Conservation (phyloP, 2,329 filamentous ascomycete genomes). For the Exophiala bonariae region DNA sequence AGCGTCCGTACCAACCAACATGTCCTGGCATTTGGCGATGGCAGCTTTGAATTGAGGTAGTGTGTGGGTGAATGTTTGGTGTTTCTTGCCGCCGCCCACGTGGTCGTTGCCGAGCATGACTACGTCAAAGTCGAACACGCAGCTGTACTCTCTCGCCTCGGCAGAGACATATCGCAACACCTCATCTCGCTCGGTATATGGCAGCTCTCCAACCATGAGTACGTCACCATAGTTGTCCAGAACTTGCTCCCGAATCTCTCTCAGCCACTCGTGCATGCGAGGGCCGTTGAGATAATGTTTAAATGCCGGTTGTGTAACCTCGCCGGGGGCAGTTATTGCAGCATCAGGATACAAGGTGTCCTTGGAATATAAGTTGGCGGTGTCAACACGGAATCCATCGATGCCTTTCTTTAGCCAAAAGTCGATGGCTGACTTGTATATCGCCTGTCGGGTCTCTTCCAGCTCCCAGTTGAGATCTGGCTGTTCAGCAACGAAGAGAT, state of each 20-base stretch:
- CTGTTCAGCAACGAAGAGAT: constrained; percentile 70
- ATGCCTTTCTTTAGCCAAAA: constrained; percentile 75
- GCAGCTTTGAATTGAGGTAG: constrained; percentile 55
- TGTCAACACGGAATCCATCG: constrained; percentile 67
- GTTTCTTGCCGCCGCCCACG: constrained; percentile 23
- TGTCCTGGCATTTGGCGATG: constrained; percentile 59
- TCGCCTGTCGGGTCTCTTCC: constrained; percentile 59
- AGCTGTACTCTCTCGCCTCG: constrained; percentile 57
- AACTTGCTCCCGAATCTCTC: constrained; percentile 53
- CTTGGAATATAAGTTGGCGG: constrained; percentile 29
- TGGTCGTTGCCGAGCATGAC: constrained; percentile 29
- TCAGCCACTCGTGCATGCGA: constrained; percentile 58
- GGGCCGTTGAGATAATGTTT: constrained; percentile 56
- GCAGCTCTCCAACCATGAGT: constrained; percentile 63
- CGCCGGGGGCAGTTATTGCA: constrained; percentile 41
- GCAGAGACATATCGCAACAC: constrained; percentile 54
- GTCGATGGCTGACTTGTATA: constrained; percentile 67
- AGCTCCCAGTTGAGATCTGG: constrained; percentile 81
- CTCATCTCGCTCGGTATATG: constrained; percentile 48
- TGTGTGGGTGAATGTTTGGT: constrained; percentile 26
- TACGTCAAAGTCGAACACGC: constrained; percentile 73
- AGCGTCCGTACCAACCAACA: constrained; percentile 52
- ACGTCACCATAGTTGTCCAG: constrained; percentile 59
- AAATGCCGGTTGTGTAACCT: constrained; percentile 50
- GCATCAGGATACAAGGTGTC: constrained; percentile 32